These are phyloP conservation scores for Plasmodium yoelii DNA, from an alignment of 169 alveolate genomes.

Conservation along the genomic window DNA sequence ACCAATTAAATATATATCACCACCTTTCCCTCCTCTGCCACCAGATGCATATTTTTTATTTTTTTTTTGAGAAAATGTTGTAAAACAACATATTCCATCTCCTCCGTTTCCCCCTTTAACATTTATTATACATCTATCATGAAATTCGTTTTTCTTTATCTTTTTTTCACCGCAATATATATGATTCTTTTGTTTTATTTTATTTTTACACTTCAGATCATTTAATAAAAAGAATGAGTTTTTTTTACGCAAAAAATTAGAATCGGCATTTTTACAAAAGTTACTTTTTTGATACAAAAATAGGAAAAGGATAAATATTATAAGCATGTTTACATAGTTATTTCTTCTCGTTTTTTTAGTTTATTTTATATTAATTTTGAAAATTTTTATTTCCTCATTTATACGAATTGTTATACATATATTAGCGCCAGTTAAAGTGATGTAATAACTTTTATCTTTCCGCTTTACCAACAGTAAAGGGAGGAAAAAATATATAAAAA, in stretches of 20 bases:
- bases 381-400: too few species aligned
- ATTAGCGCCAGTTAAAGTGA: too few species aligned
- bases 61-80: constrained; percentile 86
- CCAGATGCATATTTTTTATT: constrained; percentile 94
- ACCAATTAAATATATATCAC: constrained; percentile 88
- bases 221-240: too few species aligned
- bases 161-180: constrained; percentile 40
- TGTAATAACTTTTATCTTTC: too few species aligned
- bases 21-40: constrained; percentile 96
- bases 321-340: too few species aligned
- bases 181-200: neutral
- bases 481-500: too few species aligned
- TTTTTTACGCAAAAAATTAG: too few species aligned
- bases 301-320: neutral
- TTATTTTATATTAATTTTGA: too few species aligned
- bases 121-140: constrained; percentile 82
- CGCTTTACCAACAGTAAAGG: too few species aligned
- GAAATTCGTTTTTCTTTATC: constrained; percentile 75
- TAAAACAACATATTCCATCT: constrained; percentile 84
- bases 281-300: neutral
- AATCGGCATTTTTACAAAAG: too few species aligned
- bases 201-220: neutral
- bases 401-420: too few species aligned
- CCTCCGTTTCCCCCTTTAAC: constrained; percentile 93
- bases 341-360: too few species aligned